Percentiles rank a stretch among this genome's conserved stretches.
Conservation (phyloP, 768 basidiomycete species). For the Termitomyces sp. region DNA sequence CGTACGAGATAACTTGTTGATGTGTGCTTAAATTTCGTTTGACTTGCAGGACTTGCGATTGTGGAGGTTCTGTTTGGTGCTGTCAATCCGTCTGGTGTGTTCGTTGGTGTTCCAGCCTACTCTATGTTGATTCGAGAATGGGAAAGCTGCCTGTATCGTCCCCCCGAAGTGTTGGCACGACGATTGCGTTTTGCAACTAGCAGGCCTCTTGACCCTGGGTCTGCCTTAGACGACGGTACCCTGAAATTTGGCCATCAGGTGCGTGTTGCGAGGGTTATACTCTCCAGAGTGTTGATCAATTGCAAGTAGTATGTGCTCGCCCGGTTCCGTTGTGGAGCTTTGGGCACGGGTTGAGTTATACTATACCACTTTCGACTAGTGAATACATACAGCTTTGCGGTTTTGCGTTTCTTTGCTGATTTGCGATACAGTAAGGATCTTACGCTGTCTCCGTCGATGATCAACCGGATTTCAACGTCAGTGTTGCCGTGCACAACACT, state of each 20-base stretch:
- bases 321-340: constrained; percentile 62
- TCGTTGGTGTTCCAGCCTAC: neutral
- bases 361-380: constrained; percentile 66
- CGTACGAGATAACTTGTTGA: neutral
- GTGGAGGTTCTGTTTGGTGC: constrained; percentile 63
- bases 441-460: constrained; percentile 36
- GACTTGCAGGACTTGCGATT: constrained; percentile 38
- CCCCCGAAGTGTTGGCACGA: constrained; percentile 55
- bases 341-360: constrained; percentile 60
- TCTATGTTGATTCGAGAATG: constrained; percentile 13
- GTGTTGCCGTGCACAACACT: constrained; percentile 58
- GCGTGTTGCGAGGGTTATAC: neutral
- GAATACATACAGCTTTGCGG: neutral
- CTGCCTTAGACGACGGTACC: constrained; percentile 41
- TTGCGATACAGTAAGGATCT: constrained; percentile 37
- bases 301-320: constrained; percentile 50
- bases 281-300: neutral
- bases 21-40: neutral
- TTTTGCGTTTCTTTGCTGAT: constrained; percentile 1
- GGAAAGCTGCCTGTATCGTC: constrained; percentile 65
- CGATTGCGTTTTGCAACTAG: constrained; percentile 67
- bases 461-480: constrained; percentile 51
- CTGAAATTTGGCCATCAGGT: constrained; percentile 56
- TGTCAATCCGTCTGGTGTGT: constrained; percentile 60
- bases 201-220: constrained; percentile 50